Base-by-base conservation (phyloP, 768 basidiomycete species). In the Phylloporus scabripes region DNA sequence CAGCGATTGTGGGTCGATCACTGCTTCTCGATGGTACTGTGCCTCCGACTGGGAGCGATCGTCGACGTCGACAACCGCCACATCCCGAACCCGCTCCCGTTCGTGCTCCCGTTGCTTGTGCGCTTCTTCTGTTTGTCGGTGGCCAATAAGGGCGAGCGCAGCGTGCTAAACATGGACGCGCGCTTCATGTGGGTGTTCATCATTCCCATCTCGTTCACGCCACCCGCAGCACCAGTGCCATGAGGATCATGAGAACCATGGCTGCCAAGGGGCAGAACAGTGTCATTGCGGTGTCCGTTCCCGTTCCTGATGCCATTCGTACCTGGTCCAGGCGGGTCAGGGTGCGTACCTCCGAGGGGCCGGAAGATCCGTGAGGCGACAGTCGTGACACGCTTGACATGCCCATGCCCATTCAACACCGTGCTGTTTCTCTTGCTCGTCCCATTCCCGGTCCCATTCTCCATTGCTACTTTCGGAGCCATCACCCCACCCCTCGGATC, bases 401-500 rank as follows among this genome's bases (percentile, higher is more conserved):
- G 42, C 6, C 57, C 47, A 2, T 2, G 31, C 38, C 42, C 49
- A 10, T n/a, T 28, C 37, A 20, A 10, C 18, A 23, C 32, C 23
- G 9, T 34, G 42, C n/a, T 33, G 5, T 37, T 38, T 2, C 29
- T 47, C 29, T 54, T 51, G 37, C 32, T 24, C 11, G 1, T 17
- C 14, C 34, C 42, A 7, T 32, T 33, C 12, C 24, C 17, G 3
- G 5, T 28, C 0, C 26, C 45, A 2, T 33, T 14, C 33, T 18
- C 33, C n/a, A 15, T 11, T 5, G n/a, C 4, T 2, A 45, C 38
- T 4, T 7, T 28, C 21, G 42, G 15, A 8, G n/a, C 1, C 3
- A 24, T 18, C 29, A 48, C 23, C 12, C 17, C 75, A 11, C 68
- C 66, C 18, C 66, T 64, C 0, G 81, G 83, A 46, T 84, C 82